Base-by-base conservation (phyloP, 179 eudicot genomes). In the Sideroxylon spinosum region DNA sequence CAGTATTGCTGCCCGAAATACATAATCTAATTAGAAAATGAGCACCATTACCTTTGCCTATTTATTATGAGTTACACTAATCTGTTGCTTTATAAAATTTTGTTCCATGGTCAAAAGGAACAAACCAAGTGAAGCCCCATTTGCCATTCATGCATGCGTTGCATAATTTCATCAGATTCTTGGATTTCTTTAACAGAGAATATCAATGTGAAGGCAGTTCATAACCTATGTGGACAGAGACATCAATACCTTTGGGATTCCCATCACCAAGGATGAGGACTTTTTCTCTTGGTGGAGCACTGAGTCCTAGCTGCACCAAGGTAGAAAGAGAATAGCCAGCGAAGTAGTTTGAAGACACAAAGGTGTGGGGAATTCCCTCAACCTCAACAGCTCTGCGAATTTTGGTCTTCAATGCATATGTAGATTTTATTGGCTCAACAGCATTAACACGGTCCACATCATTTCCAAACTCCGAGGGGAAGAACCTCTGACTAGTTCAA, bases 231-330 rank as follows among this genome's bases (percentile, higher is more conserved):
- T 9, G 13, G 17, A 10, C 0, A 20, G 9, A 59, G 26, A 29
- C 4, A 9, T 61, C 1, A 6, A 20, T 75, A 95, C 98, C 95
- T 87, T 87, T 91, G 44, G 85, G 83, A 80, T 81, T 93, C 69
- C 98, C 98, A 63, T 93, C 95, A 13, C 98, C 97, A 7, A 83
- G 44, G 66, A 93, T 93, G 83, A 79, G 80, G 11, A 86, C 85
- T 84, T 92, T 92, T 77, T 93, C 97, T 81, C 88, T 87, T 3
- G 93, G 97, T 7, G 97, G 97, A 74, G 93, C 66, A 57, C 88
- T 82, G 59, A 88, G 91, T 29, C 94, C 94, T 48, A 88, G 88
- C 86, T 93, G 98, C 25, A 77, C 82, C 74, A 93, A 26, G 25
- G 80, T 85, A 13, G 97, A 83, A 23, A 93, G 89, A 71, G 85